Conservation (phyloP, 2,329 filamentous ascomycete species). For the Grosmannia serpens region DNA sequence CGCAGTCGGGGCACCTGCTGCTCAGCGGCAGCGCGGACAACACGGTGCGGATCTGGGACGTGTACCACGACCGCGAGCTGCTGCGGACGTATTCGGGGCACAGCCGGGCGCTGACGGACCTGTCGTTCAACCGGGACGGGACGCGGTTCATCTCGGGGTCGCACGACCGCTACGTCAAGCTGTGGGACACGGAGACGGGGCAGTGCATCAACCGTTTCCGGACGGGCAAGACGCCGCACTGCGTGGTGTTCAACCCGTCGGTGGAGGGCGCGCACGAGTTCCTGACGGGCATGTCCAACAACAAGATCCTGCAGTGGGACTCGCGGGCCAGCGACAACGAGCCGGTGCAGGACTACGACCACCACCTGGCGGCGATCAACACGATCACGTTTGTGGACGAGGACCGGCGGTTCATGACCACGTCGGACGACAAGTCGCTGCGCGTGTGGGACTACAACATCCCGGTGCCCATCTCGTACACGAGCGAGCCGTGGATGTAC, state of each 20-base stretch:
- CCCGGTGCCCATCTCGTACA: conserved; percentile 96
- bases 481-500: conserved; percentile 97
- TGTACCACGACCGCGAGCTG: conserved; percentile 80
- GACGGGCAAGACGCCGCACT: conserved; percentile 90
- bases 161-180: conserved; percentile 91
- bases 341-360: conserved; percentile 93
- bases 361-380: conserved; percentile 95
- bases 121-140: conserved; percentile 74
- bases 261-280: conserved; percentile 74
- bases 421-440: conserved; percentile 91
- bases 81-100: conserved; percentile 88
- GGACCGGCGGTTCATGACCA: conserved; percentile 92
- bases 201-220: conserved; percentile 79
- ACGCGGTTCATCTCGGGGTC: conserved; percentile 81
- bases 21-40: conserved; percentile 83
- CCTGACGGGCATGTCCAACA: conserved; percentile 92
- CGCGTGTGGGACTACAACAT: conserved; percentile 98
- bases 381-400: conserved; percentile 95
- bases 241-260: conserved; percentile 83
- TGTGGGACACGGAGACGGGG: conserved; percentile 97
- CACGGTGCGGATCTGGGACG: conserved; percentile 89
- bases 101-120: conserved; percentile 78
- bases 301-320: conserved; percentile 98
- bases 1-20: conserved; percentile 73
- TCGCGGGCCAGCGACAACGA: conserved; percentile 58